phyloP scores from a whole-genome alignment of 352 stramenopile species.

The Phytophthora chlamydospora region DNA sequence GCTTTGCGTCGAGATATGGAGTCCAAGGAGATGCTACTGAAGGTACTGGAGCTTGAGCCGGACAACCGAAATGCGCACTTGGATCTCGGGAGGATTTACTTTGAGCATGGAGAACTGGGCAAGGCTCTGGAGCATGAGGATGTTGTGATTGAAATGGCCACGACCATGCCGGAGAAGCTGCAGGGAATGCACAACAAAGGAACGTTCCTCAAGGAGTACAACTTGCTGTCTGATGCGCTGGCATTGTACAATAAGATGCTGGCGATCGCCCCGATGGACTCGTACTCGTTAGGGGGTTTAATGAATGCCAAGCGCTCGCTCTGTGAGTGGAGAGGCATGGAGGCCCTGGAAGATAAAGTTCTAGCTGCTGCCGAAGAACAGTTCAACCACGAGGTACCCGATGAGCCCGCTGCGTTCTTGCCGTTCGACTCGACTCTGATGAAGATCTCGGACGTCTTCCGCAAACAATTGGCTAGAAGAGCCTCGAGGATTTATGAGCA shows the following conservation, averaged over 20 bases:
- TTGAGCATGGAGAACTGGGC: slow-evolving; percentile 45
- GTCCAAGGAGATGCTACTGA: slow-evolving; percentile 43
- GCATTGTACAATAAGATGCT: slow-evolving; percentile 50
- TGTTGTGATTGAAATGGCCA: slow-evolving; percentile 31
- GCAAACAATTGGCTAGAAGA: slow-evolving; percentile 50
- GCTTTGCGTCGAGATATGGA: slow-evolving; percentile 41
- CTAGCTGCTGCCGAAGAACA: slow-evolving; percentile 31
- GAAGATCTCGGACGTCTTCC: slow-evolving; percentile 49
- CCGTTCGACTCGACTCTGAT: slow-evolving; percentile 82
- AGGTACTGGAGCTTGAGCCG: slow-evolving; percentile 52
- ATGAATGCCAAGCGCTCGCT: slow-evolving; percentile 59
- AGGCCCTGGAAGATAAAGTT: slow-evolving; percentile 56
- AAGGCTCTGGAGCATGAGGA: slow-evolving; percentile 57
- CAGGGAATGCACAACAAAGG: slow-evolving; percentile 77
- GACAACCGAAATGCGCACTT: slow-evolving; percentile 50
- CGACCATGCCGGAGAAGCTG: slow-evolving; percentile 17
- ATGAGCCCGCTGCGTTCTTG: slow-evolving; percentile 39
- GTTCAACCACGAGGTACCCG: slow-evolving; percentile 8
- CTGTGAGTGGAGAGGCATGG: slow-evolving; percentile 61
- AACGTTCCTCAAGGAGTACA: slow-evolving; percentile 63
- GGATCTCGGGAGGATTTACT: slow-evolving; percentile 63
- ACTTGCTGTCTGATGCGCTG: slow-evolving; percentile 46
- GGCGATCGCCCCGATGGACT: slow-evolving; percentile 34
- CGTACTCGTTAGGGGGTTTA: slow-evolving; percentile 52
- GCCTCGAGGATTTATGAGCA: slow-evolving; percentile 45